phyloP scores from a whole-genome alignment of 495 filamentous ascomycete species.

The Friedmanniomyces simplex region DNA sequence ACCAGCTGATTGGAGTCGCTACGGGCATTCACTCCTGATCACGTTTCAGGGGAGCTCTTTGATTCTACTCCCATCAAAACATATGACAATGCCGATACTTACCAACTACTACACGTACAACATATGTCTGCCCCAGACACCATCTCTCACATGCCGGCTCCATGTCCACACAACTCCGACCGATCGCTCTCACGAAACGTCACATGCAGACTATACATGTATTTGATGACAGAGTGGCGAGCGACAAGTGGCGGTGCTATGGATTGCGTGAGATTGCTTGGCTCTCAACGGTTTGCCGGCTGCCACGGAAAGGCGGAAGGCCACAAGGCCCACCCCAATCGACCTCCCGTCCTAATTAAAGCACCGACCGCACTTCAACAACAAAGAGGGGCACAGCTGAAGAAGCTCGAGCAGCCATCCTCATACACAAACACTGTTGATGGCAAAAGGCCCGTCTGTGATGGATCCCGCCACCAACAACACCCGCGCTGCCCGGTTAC shows the following conservation, averaged over 20 bases:
- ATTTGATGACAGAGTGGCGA: neutral
- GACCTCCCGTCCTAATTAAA: neutral
- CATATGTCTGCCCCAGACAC: neutral
- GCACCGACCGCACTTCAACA: neutral
- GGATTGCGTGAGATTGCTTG: neutral
- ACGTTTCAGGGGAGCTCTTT: no score
- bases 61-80: no score
- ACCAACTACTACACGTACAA: neutral
- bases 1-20: neutral
- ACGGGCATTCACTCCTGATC: neutral
- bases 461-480: neutral
- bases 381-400: neutral
- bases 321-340: no score
- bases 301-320: neutral
- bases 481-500: neutral
- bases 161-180: neutral
- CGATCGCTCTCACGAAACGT: neutral
- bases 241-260: neutral
- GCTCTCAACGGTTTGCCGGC: slow-evolving; percentile 1
- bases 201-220: neutral
- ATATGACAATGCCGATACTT: neutral
- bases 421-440: neutral
- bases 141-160: neutral
- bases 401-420: neutral
- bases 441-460: neutral